These are phyloP conservation scores for Trichosanthes cucumerina DNA, from an alignment of 306 rosid genomes.

Conservation along the genomic window DNA sequence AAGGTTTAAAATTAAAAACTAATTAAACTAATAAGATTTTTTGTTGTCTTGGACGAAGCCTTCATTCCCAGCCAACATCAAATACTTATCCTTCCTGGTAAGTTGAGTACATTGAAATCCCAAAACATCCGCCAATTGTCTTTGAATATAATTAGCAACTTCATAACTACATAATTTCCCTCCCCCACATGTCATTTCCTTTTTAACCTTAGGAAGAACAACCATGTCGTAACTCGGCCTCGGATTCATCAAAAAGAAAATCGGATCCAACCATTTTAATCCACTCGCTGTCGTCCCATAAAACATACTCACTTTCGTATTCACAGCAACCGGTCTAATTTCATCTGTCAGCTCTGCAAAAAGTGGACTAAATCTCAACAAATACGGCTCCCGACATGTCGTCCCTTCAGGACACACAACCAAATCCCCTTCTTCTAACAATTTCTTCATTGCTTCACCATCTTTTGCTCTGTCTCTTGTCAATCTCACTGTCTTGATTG, in stretches of 20 bases:
- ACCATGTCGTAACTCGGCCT: constrained; percentile 46
- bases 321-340: constrained; percentile 78
- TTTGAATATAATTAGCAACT: constrained; percentile 78
- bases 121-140: constrained; percentile 49
- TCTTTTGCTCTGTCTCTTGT: constrained; percentile 63
- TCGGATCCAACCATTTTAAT: constrained; percentile 68
- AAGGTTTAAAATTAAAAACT: neutral
- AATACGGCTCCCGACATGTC: constrained; percentile 87
- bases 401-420: constrained; percentile 99
- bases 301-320: constrained; percentile 60
- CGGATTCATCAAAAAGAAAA: constrained; percentile 86
- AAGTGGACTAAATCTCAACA: constrained; percentile 73
- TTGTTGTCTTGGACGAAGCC: constrained; percentile 38
- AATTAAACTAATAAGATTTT: too few species aligned
- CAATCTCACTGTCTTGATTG: constrained; percentile 50
- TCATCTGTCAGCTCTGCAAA: constrained; percentile 84
- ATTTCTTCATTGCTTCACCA: constrained; percentile 50
- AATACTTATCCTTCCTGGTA: constrained; percentile 77
- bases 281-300: constrained; percentile 97
- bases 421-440: constrained; percentile 58
- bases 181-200: constrained; percentile 47
- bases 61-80: constrained; percentile 94
- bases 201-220: constrained; percentile 54
- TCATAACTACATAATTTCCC: constrained; percentile 61
- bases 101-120: constrained; percentile 77